These are phyloP conservation scores for Anisogramma anomala DNA, from an alignment of 2,329 filamentous ascomycete genomes.

Conservation along the genomic window DNA sequence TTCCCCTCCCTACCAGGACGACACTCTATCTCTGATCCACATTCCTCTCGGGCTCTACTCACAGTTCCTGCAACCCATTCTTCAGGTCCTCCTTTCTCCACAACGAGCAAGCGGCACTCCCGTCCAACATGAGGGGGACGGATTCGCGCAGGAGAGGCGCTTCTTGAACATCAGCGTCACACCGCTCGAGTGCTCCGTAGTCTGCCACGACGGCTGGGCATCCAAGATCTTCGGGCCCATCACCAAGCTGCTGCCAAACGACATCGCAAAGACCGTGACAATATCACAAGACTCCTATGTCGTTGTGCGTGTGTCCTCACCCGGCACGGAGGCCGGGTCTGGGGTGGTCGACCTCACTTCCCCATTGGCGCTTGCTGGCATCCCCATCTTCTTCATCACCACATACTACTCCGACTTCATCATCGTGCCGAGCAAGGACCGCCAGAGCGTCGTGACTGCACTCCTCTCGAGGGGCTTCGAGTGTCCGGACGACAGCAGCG, in stretches of 20 bases:
- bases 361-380: constrained; percentile 79
- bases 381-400: constrained; percentile 97
- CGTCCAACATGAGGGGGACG: constrained; percentile 25
- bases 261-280: constrained; percentile 44
- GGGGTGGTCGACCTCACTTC: constrained; percentile 85
- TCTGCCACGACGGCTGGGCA: constrained; percentile 69
- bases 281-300: constrained; percentile 78
- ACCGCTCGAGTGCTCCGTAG: constrained; percentile 82
- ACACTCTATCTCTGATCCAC: constrained; percentile 77
- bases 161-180: constrained; percentile 94
- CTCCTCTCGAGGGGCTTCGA: constrained; percentile 72
- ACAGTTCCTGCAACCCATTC: constrained; percentile 71
- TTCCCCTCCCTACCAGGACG: constrained; percentile 49
- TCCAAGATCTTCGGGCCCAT: constrained; percentile 63
- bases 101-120: constrained; percentile 30
- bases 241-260: constrained; percentile 49
- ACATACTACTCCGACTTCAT: constrained; percentile 98
- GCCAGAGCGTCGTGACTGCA: constrained; percentile 62
- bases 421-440: constrained; percentile 67
- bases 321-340: constrained; percentile 82
- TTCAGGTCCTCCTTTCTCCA: constrained; percentile 70
- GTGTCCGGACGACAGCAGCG: constrained; percentile 59
- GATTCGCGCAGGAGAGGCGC: constrained; percentile 36
- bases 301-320: constrained; percentile 79
- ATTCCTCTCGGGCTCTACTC: constrained; percentile 72